phyloP scores from a whole-genome alignment of 345 rosid genomes.

The Firmiana major region DNA sequence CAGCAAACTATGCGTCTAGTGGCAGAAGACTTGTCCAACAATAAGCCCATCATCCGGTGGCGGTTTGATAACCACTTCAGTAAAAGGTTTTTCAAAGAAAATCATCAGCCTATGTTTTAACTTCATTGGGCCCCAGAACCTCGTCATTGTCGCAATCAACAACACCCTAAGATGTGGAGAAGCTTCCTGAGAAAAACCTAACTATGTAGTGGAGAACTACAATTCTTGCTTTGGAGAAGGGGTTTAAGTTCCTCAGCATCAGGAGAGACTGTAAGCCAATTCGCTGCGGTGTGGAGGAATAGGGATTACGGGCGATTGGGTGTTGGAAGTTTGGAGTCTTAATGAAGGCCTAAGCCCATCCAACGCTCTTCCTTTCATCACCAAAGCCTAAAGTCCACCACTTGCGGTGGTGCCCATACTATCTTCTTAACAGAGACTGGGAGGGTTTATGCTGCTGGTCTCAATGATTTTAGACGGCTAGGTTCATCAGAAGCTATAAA shows the following conservation, averaged over 20 bases:
- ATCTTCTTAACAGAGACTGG: constrained; percentile 91
- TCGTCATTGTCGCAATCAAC: not conserved
- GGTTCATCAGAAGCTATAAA: constrained; percentile 43
- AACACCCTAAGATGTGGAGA: constrained; percentile 1
- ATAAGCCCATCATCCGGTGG: no score
- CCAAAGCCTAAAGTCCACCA: constrained; percentile 48
- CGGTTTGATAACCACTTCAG: no score
- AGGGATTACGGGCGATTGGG: constrained; percentile 90
- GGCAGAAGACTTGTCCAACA: no score
- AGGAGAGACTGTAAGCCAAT: not conserved
- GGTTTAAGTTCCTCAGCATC: constrained; percentile 1
- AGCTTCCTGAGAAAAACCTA: not conserved
- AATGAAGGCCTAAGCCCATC: constrained; percentile 65
- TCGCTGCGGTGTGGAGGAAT: constrained; percentile 84
- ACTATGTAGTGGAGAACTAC: not conserved
- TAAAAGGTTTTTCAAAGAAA: no score
- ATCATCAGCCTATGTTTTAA: no score
- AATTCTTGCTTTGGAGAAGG: constrained; percentile 8
- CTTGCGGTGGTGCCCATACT: constrained; percentile 98
- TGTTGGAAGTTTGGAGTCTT: constrained; percentile 62
- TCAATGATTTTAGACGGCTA: constrained; percentile 87
- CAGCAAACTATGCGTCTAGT: no score
- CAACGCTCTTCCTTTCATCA: constrained; percentile 40
- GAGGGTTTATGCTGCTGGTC: constrained; percentile 82
- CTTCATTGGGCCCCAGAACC: no score